Percentiles rank a stretch among this genome's conserved stretches.
These are phyloP conservation scores for Diplocarpon mali DNA, from an alignment of 2,329 filamentous ascomycete genomes.

Conservation along the genomic window DNA sequence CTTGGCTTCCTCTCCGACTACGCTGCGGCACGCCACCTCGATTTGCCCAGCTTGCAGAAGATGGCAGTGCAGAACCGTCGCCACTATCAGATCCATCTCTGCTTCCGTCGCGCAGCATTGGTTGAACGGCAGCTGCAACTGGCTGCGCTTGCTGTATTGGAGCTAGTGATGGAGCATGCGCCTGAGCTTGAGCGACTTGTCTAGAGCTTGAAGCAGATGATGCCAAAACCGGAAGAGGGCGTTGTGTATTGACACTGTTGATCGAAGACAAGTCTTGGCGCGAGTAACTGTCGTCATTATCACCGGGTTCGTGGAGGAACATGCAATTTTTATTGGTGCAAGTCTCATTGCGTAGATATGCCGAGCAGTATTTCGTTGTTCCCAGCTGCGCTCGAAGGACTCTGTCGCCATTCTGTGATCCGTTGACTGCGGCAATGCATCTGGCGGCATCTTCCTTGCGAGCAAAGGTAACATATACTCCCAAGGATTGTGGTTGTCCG, in stretches of 20 bases:
- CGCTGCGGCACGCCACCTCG: conserved; percentile 52
- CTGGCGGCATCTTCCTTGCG: conserved; percentile 79
- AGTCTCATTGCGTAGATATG: conserved; percentile 85
- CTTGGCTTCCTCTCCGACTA: conserved; percentile 65
- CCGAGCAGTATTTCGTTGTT: conserved; percentile 97
- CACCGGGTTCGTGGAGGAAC: conserved; percentile 96
- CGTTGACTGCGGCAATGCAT: conserved; percentile 88
- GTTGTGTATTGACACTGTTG: conserved; percentile 76
- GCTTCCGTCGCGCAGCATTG: conserved; percentile 68
- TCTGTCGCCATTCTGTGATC: conserved; percentile 81
- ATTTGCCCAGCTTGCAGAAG: conserved; percentile 86
- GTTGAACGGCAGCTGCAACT: conserved; percentile 35
- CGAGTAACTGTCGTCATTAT: conserved; percentile 94
- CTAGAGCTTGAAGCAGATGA: conserved; percentile 43
- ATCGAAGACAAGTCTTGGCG: conserved; percentile 89
- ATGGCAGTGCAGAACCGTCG: conserved; percentile 86
- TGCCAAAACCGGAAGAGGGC: conserved; percentile 44
- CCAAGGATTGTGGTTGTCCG: conserved; percentile 51
- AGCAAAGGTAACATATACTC: conserved; percentile 97
- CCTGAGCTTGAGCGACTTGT: conserved; percentile 33
- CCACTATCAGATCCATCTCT: conserved; percentile 63
- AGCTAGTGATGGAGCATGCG: conserved; percentile 28
- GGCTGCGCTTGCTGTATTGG: conserved; percentile 26
- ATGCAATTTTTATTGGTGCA: conserved; percentile 96
- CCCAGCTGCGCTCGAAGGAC: conserved; percentile 69